Conservation (phyloP, 768 basidiomycete species). For the Russula emetica region DNA sequence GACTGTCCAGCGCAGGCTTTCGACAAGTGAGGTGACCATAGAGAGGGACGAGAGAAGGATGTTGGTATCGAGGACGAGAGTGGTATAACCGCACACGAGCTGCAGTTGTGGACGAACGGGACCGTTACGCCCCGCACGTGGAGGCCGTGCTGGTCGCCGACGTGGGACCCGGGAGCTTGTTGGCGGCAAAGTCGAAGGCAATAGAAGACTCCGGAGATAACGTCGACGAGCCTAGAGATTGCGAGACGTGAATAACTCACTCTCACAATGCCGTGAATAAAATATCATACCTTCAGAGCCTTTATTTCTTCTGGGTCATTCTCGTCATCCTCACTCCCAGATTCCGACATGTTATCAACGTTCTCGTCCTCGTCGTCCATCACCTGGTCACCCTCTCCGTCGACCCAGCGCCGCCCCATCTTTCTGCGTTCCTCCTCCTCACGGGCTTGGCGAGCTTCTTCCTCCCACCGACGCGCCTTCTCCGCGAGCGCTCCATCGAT, state of each 20-base stretch:
- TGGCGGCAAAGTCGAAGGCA: slow-evolving; percentile 36
- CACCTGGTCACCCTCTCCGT: slow-evolving; percentile 57
- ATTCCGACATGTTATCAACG: slow-evolving; percentile 30
- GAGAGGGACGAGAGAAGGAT: slow-evolving; percentile 82
- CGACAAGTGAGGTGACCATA: slow-evolving; percentile 68
- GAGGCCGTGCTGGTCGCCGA: slow-evolving; percentile 32
- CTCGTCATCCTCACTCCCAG: slow-evolving; percentile 50
- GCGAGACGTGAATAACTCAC: slow-evolving; percentile 8
- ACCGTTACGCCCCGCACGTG: slow-evolving; percentile 32
- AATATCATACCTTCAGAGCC: slow-evolving; percentile 63
- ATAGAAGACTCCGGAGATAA: slow-evolving; percentile 67
- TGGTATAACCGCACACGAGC: slow-evolving; percentile 80
- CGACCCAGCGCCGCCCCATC: slow-evolving; percentile 57
- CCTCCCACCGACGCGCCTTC: slow-evolving; percentile 66
- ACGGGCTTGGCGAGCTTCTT: slow-evolving; percentile 61
- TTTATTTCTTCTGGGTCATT: slow-evolving; percentile 69
- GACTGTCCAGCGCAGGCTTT: slow-evolving; percentile 79
- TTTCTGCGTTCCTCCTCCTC: slow-evolving; percentile 65
- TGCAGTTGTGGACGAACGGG: slow-evolving; percentile 43
- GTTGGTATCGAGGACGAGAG: slow-evolving; percentile 93
- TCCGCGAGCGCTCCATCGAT: slow-evolving; percentile 61
- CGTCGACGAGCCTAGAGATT: slow-evolving; percentile 64
- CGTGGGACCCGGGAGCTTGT: slow-evolving; percentile 23
- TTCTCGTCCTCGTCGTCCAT: slow-evolving; percentile 48
- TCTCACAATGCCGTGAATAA: slow-evolving; percentile 9